A percentile compares a stretch with the other conserved stretches of the same genome.
phyloP scores from a whole-genome alignment of 257 asterid genomes.

The Orobanche coerulescens region DNA sequence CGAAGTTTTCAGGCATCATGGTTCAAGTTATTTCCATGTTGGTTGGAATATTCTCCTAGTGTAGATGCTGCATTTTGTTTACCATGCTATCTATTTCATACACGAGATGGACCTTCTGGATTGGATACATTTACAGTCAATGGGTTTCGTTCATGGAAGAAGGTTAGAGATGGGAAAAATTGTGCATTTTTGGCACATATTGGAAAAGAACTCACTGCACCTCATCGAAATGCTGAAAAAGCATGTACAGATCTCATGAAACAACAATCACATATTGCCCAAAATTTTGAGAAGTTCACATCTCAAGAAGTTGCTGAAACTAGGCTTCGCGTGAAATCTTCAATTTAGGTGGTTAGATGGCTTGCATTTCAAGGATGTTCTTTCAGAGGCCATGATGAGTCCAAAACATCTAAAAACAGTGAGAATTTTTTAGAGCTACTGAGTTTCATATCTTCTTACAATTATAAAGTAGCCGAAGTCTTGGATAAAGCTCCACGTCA shows the following conservation, averaged over 20 bases:
- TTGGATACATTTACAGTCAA: too few relatives aligned
- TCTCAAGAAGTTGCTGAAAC: too few relatives aligned
- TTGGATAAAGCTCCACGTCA: not conserved
- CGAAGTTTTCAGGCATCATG: too few relatives aligned
- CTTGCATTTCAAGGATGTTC: constrained; percentile 8
- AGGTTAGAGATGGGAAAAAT: not conserved
- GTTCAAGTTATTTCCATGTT: too few relatives aligned
- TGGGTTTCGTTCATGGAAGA: not conserved
- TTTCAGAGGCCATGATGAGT: constrained; percentile 8
- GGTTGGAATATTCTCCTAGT: too few relatives aligned
- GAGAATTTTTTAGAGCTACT: not conserved
- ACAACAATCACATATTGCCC: too few relatives aligned
- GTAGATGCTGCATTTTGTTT: too few relatives aligned
- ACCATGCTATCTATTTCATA: too few relatives aligned
- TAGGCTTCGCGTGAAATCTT: not conserved
- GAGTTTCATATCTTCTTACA: not conserved
- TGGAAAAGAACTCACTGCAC: not conserved
- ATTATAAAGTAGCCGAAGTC: not conserved
- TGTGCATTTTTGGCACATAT: not conserved
- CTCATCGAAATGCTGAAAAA: too few relatives aligned
- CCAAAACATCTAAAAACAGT: not conserved
- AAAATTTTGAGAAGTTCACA: too few relatives aligned
- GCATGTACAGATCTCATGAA: too few relatives aligned
- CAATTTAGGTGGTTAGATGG: not conserved
- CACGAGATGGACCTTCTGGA: too few relatives aligned